phyloP scores from a whole-genome alignment of 2,329 filamentous ascomycete genomes.

The Cytospora leucostoma region DNA sequence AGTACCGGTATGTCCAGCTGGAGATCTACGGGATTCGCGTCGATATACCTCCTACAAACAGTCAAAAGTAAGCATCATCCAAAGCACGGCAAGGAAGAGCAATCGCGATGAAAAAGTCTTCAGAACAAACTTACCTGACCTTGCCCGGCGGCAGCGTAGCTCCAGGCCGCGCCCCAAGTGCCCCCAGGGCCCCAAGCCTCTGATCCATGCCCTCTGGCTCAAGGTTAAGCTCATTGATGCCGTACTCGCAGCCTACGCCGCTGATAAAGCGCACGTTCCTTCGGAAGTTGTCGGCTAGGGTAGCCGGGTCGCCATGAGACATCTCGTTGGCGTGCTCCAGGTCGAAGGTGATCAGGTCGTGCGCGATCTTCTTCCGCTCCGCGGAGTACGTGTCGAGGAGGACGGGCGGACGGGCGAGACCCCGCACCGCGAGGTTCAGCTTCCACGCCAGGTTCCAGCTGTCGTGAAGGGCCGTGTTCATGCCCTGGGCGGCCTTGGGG shows the following conservation, averaged over 20 bases:
- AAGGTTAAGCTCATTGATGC: conserved; percentile 20
- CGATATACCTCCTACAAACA: conserved; percentile 44
- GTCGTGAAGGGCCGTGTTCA: conserved; percentile 65
- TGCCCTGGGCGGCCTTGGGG: conserved; percentile 69
- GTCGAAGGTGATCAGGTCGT: conserved; percentile 62
- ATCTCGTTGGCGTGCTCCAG: conserved; percentile 59
- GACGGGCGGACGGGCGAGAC: conserved; percentile 51
- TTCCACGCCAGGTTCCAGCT: conserved; percentile 61
- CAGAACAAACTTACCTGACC: conserved; percentile 37
- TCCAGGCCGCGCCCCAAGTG: conserved; percentile 29
- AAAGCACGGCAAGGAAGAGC: too few species aligned
- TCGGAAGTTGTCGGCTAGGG: conserved; percentile 67
- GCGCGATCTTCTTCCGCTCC: conserved; percentile 63
- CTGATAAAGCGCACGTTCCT: conserved; percentile 74
- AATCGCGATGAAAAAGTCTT: too few species aligned
- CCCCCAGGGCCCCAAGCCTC: conserved; percentile 25
- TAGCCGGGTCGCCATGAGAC: conserved; percentile 62
- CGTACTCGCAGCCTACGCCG: conserved; percentile 62
- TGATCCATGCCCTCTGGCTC: conserved; percentile 1
- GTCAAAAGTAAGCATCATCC: too few species aligned
- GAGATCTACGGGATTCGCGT: conserved; percentile 55
- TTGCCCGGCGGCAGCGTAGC: conserved; percentile 48
- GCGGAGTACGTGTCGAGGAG: conserved; percentile 63
- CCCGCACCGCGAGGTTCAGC: conserved; percentile 55
- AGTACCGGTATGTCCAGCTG: conserved; percentile 56